These are phyloP conservation scores for Oldenlandia corymbosa DNA, from an alignment of 257 asterid species.

Conservation along the genomic window DNA sequence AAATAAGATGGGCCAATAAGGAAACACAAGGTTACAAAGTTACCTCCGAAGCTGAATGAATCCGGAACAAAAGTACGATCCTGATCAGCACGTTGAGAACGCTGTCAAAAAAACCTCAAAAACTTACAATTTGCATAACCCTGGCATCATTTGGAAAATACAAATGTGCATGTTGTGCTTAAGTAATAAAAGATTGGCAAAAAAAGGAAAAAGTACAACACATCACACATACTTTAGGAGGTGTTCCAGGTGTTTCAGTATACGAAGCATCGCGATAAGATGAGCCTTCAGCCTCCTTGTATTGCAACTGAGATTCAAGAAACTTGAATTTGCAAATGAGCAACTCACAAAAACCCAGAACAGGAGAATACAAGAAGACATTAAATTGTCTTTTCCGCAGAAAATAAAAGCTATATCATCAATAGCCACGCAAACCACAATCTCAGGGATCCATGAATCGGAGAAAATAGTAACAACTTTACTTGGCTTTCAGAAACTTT, in stretches of 20 bases:
- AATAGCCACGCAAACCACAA: too few relatives aligned
- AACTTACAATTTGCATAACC: neutral
- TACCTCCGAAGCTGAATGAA: constrained; percentile 59
- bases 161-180: neutral
- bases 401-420: too few relatives aligned
- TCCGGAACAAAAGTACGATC: constrained; percentile 78
- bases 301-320: constrained; percentile 52
- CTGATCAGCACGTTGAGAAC: constrained; percentile 56
- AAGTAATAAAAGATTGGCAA: too few relatives aligned
- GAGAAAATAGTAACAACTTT: too few relatives aligned
- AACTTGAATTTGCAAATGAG: constrained; percentile 2
- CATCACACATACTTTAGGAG: constrained; percentile 56
- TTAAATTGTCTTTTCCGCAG: too few relatives aligned
- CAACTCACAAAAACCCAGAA: too few relatives aligned
- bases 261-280: constrained; percentile 77
- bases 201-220: neutral
- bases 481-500: too few relatives aligned
- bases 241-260: constrained; percentile 92
- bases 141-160: neutral
- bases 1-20: constrained; percentile 9
- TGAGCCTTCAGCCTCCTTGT: constrained; percentile 87
- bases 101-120: constrained; percentile 36
- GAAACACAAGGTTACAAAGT: constrained; percentile 6
- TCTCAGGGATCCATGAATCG: too few relatives aligned
- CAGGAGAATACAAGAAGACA: neutral